Base-by-base conservation (phyloP, 257 asterid species). In the Plantago elongata region DNA sequence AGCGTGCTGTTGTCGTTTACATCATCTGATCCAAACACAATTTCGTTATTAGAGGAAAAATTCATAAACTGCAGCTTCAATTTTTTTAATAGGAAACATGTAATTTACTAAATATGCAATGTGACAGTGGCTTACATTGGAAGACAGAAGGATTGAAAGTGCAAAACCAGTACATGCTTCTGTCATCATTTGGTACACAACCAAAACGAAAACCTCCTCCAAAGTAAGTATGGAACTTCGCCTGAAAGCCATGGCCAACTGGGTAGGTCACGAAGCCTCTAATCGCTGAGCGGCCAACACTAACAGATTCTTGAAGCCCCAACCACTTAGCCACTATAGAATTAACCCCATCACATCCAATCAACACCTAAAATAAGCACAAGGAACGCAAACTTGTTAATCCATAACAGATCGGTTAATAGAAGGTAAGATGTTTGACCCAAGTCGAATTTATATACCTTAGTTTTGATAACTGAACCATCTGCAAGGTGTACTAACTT, bases 301-400 rank as follows among this genome's bases (percentile, higher is more conserved):
- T 56, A 5, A 80, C 73, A 3, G 95, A 85, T 42, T 61, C 61
- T 52, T 68, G 76, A 43, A 88, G 85, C 7, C 90, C 93, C 72
- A 88, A 66, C 83, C 80, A 87, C 18, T 78, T 82, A 12, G 90
- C 90, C 69, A 89, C 90, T 29, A 61, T 9, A 3, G 96, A 90
- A 51, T 90, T 83, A 59, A 87, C 86, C 47, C 97, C 97, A 61
- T 90, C 96, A 18, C 93, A 85, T 38, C 97, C 97, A 9, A 90
- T 72, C 81, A 87, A 74, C 62, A 77, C 96, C 97, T 87, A 34
- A 51, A 29, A 55, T 18, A 52, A 11, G 60, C 47, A 43, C 49
- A 62, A 14, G 5, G 40, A 34, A 34, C 13, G n/a, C 38, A 3
- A 45, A 12, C 18, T 18, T 47, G 45, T 42, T 22, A 27, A n/a